Conservation (phyloP, 202 grass and related monocot species). For the Hordeum pubiflorum region DNA sequence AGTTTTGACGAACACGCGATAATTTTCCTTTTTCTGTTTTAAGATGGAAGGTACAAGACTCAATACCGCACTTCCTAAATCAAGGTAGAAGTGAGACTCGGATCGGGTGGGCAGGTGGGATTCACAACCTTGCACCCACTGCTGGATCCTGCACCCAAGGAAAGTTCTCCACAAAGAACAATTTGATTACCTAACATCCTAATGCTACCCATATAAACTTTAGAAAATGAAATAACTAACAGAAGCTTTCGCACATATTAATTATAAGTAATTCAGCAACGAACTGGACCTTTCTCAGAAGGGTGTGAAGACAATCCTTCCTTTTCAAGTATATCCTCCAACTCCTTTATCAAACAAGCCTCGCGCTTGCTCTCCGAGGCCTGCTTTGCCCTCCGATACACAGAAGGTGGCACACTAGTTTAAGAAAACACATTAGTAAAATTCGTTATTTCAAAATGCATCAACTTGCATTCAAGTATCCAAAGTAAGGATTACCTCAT, state of each 20-base stretch:
- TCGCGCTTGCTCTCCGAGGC: conserved; percentile 81
- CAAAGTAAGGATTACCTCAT: conserved; percentile 43
- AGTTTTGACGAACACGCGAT: not conserved
- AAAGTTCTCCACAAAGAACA: not conserved
- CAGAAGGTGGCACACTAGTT: conserved; percentile 64
- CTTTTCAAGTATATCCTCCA: conserved; percentile 85
- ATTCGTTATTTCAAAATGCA: conserved; percentile 5
- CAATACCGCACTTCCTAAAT: not conserved
- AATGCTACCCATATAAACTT: not conserved
- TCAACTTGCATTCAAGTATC: not conserved
- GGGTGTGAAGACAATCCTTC: conserved; percentile 85
- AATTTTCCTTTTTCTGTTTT: not conserved
- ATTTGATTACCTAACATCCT: not conserved
- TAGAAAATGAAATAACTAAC: conserved; percentile 2
- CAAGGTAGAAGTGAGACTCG: not conserved
- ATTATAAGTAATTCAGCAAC: conserved; percentile 17
- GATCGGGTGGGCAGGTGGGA: not conserved
- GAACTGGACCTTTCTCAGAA: conserved; percentile 80
- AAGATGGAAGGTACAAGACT: not conserved
- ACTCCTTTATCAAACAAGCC: conserved; percentile 69
- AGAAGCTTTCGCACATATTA: not conserved
- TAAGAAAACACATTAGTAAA: conserved; percentile 26
- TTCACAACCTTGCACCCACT: conserved; percentile 1
- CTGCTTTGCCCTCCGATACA: conserved; percentile 84
- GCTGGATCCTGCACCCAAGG: not conserved